Percentiles rank a stretch among this genome's conserved stretches.
Conservation (phyloP, 1,139 yeast genomes). For the Pichia sp. region DNA sequence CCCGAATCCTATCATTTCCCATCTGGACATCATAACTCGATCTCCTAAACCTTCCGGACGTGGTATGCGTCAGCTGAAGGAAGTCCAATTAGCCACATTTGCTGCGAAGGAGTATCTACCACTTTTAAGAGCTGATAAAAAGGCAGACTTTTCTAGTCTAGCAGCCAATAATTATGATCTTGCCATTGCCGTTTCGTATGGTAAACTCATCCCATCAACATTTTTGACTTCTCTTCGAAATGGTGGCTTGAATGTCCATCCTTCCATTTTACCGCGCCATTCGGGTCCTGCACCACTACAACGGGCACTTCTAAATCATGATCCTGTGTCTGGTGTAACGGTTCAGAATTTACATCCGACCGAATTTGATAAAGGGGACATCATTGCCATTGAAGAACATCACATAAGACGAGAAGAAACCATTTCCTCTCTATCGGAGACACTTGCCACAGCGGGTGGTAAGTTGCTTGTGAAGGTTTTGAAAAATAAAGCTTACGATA, state of each 20-base stretch:
- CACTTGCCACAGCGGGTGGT: constrained; percentile 57
- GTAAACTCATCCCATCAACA: constrained; percentile 61
- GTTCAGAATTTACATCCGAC: constrained; percentile 87
- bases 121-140: constrained; percentile 53
- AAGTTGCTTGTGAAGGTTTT: constrained; percentile 44
- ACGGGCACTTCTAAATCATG: constrained; percentile 61
- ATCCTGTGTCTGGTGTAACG: constrained; percentile 68
- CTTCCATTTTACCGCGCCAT: constrained; percentile 75
- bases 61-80: constrained; percentile 38
- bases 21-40: constrained; percentile 59
- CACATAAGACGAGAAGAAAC: constrained; percentile 32
- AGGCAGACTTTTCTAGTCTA: constrained; percentile 39
- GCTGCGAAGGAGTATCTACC: constrained; percentile 30
- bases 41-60: constrained; percentile 70
- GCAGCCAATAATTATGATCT: constrained; percentile 44
- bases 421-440: constrained; percentile 34
- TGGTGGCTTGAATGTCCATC: constrained; percentile 89
- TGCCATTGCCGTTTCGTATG: constrained; percentile 87
- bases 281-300: constrained; percentile 93
- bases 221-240: constrained; percentile 42
- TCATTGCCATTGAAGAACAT: constrained; percentile 51
- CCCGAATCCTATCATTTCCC: constrained; percentile 25
- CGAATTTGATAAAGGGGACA: constrained; percentile 72
- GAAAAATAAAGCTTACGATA: constrained; percentile 29
- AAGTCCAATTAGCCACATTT: constrained; percentile 48